These are phyloP conservation scores for Russula foetens DNA, from an alignment of 768 basidiomycete genomes.

Conservation along the genomic window DNA sequence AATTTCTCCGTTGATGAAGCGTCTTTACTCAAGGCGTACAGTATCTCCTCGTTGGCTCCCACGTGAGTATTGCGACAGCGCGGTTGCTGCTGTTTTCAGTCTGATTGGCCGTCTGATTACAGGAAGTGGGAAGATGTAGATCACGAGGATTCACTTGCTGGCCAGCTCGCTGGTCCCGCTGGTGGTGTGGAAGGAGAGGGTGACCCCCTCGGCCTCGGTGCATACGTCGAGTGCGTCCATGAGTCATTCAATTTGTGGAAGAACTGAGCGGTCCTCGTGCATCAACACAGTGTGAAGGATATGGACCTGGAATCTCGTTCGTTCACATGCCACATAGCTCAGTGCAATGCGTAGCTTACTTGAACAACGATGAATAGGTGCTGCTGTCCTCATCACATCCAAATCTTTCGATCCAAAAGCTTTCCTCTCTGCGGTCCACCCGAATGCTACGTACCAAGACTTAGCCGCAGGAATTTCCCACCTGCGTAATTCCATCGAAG, in stretches of 20 bases:
- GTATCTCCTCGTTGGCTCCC: slow-evolving; percentile 68
- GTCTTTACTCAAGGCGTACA: slow-evolving; percentile 79
- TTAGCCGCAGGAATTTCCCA: slow-evolving; percentile 69
- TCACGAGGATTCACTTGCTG: slow-evolving; percentile 74
- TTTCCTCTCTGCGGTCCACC: slow-evolving; percentile 86
- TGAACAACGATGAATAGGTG: slow-evolving; percentile 38
- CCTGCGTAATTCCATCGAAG: slow-evolving; percentile 74
- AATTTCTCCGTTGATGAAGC: slow-evolving; percentile 75
- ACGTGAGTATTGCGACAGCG: slow-evolving; percentile 37
- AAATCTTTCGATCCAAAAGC: slow-evolving; percentile 95
- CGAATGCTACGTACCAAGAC: slow-evolving; percentile 92
- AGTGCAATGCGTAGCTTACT: slow-evolving; percentile 11
- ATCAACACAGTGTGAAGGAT: slow-evolving; percentile 47
- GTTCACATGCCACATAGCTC: slow-evolving; percentile 21
- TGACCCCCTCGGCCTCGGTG: slow-evolving; percentile 76
- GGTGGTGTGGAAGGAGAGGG: slow-evolving; percentile 47
- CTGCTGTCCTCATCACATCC: slow-evolving; percentile 76
- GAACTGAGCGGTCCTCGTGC: background rate
- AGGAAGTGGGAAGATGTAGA: slow-evolving; percentile 90
- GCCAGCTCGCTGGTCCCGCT: slow-evolving; percentile 48
- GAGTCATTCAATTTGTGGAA: background rate
- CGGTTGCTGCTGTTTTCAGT: background rate
- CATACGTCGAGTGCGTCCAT: slow-evolving; percentile 45
- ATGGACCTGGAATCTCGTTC: slow-evolving; percentile 76
- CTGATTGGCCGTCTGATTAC: background rate